These are phyloP conservation scores for Rosa persica DNA, from an alignment of 306 rosid species.

Conservation along the genomic window DNA sequence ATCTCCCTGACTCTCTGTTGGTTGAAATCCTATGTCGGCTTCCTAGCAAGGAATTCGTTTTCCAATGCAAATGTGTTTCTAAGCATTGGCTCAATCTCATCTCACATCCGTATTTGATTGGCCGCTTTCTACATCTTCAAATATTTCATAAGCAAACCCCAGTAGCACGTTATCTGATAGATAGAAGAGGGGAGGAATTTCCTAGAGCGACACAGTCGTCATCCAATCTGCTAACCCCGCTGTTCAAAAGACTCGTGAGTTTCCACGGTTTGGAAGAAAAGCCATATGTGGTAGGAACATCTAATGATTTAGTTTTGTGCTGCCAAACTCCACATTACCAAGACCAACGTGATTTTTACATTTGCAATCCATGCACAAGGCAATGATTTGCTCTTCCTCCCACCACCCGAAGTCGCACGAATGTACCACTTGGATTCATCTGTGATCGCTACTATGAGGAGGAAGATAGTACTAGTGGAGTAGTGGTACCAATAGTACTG, in stretches of 20 bases:
- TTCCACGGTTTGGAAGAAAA: neutral
- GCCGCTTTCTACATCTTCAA: neutral
- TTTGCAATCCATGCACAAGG: neutral
- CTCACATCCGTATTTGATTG: neutral
- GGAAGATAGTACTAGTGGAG: no score
- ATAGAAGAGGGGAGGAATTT: neutral
- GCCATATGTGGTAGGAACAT: neutral
- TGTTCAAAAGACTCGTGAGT: neutral
- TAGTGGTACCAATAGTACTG: neutral
- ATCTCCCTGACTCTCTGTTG: neutral
- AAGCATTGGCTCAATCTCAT: neutral
- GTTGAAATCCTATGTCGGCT: neutral
- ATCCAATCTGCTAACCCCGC: neutral
- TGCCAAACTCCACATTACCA: neutral
- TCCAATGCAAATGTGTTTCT: neutral
- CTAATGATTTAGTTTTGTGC: neutral
- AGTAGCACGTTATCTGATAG: neutral
- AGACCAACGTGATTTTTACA: neutral
- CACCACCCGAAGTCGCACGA: neutral
- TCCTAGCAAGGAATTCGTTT: neutral
- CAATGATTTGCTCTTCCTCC: neutral
- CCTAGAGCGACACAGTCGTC: neutral
- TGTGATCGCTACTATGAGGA: neutral
- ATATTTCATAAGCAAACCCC: neutral
- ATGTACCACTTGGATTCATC: neutral